These are phyloP conservation scores for Mycena pura DNA, from an alignment of 768 basidiomycete species.

Conservation along the genomic window DNA sequence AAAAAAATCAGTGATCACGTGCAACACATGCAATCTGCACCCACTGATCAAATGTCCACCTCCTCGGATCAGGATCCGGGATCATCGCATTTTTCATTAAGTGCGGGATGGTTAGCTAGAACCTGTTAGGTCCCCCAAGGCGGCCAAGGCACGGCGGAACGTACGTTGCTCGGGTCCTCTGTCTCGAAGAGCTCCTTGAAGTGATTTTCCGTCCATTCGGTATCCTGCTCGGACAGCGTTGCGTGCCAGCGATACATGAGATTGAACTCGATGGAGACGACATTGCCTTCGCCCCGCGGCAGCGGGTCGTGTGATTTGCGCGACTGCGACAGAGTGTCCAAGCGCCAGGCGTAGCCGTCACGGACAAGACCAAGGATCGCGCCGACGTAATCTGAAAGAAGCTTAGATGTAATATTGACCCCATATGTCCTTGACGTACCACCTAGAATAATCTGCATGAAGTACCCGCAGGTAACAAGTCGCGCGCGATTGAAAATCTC, in stretches of 20 bases:
- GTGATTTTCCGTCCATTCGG: slow-evolving; percentile 56
- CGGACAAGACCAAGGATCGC: slow-evolving; percentile 73
- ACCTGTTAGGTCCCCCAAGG: neutral
- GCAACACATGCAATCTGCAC: slow-evolving; percentile 23
- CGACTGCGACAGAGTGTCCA: slow-evolving; percentile 59
- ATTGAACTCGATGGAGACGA: slow-evolving; percentile 80
- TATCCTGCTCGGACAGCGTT: slow-evolving; percentile 61
- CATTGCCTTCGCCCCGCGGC: slow-evolving; percentile 76
- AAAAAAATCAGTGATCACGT: neutral
- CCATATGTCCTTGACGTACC: too few relatives aligned
- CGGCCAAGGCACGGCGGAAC: neutral
- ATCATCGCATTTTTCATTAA: slow-evolving; percentile 46
- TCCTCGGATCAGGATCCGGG: slow-evolving; percentile 42
- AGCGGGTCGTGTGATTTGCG: slow-evolving; percentile 59
- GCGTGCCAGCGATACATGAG: slow-evolving; percentile 72
- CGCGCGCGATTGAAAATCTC: slow-evolving; percentile 80
- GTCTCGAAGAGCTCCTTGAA: slow-evolving; percentile 53
- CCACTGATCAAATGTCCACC: slow-evolving; percentile 65
- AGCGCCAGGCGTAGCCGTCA: slow-evolving; percentile 69
- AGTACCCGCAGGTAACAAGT: slow-evolving; percentile 75
- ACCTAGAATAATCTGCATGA: slow-evolving; percentile 72
- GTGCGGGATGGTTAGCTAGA: slow-evolving; percentile 42
- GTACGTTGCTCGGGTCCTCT: slow-evolving; percentile 48
- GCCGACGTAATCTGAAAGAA: slow-evolving; percentile 67
- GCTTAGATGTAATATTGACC: slow-evolving; percentile 3